Conservation (phyloP, 805 yeast species). For the Monosporozyma siamensis region DNA sequence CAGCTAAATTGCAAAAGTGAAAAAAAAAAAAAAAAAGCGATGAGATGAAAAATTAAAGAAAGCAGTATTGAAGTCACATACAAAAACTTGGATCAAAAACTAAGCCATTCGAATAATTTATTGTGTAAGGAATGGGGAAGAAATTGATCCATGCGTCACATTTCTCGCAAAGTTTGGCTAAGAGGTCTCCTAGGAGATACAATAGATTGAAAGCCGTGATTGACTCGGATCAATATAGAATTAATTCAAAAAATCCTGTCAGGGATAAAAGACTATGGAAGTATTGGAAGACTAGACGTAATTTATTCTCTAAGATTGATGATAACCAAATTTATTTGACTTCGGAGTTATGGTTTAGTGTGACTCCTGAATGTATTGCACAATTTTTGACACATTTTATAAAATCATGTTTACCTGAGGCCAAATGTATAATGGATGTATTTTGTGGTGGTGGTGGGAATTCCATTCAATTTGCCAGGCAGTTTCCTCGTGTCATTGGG, state of each 20-base stretch:
- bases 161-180: conserved; percentile 7
- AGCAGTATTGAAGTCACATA: too few relatives aligned
- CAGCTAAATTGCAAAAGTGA: not conserved
- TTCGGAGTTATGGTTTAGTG: conserved; percentile 75
- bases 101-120: not conserved
- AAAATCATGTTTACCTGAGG: conserved; percentile 41
- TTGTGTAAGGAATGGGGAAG: conserved; percentile 9
- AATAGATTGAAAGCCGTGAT: conserved; percentile 8
- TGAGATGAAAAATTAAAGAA: conserved; percentile 3
- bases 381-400: conserved; percentile 46
- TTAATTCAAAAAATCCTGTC: conserved; percentile 13
- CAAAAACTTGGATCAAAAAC: too few relatives aligned
- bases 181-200: conserved; percentile 9
- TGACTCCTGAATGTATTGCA: conserved; percentile 76
- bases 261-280: conserved; percentile 27
- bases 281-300: conserved; percentile 55
- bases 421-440: conserved; percentile 47
- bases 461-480: conserved; percentile 60
- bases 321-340: conserved; percentile 56
- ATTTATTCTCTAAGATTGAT: conserved; percentile 53
- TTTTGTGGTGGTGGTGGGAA: conserved; percentile 90
- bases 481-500: conserved; percentile 49
- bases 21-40: conserved; percentile 5
- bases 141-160: conserved; percentile 10
- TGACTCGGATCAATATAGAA: conserved; percentile 10